Conservation (phyloP, 768 basidiomycete species). For the Astraeus odoratus region DNA sequence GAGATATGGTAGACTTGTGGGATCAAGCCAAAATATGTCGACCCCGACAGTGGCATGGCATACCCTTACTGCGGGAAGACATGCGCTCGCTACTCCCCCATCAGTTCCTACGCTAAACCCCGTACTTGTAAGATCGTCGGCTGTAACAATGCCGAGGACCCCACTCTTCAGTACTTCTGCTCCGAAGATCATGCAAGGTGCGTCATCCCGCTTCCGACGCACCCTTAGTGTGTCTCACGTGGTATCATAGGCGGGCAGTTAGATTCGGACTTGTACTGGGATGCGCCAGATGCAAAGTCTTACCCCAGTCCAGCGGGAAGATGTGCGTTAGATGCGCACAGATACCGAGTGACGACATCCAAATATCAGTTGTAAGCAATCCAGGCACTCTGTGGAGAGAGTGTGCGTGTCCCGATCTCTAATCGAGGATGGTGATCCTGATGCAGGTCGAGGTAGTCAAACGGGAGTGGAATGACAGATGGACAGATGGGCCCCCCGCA, state of each 20-base stretch:
- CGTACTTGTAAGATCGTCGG: conserved; percentile 42
- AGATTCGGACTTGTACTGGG: conserved; percentile 39
- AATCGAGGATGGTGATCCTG: conserved; percentile 12
- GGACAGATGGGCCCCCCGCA: conserved; percentile 27
- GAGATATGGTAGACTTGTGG: conserved; percentile 43
- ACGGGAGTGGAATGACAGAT: conserved; percentile 44
- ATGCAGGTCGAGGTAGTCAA: conserved; percentile 42
- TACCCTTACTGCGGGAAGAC: conserved; percentile 58
- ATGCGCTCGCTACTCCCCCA: conserved; percentile 36
- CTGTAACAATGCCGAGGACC: conserved; percentile 46
- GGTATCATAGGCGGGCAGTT: conserved; percentile 42
- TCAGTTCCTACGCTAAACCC: conserved; percentile 30
- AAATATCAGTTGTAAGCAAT: conserved; percentile 41
- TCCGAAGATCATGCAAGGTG: conserved; percentile 54
- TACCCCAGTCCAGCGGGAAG: conserved; percentile 40
- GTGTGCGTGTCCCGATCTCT: conserved; percentile 31
- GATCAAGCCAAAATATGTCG: conserved; percentile 55
- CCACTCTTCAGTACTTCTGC: conserved; percentile 48
- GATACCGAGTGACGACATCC: conserved; percentile 33
- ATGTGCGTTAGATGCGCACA: conserved; percentile 49
- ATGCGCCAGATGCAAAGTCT: conserved; percentile 41
- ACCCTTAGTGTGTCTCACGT: conserved; percentile 5
- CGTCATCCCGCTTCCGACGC: conserved; percentile 11
- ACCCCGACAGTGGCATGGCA: conserved; percentile 44
- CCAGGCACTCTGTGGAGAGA: conserved; percentile 46